Evolutionary conservation across 1,284 basidiomycete species (phyloP), one percentile per base, ranked within the genome.

Genomic region (Puccinia hordei): DNA sequence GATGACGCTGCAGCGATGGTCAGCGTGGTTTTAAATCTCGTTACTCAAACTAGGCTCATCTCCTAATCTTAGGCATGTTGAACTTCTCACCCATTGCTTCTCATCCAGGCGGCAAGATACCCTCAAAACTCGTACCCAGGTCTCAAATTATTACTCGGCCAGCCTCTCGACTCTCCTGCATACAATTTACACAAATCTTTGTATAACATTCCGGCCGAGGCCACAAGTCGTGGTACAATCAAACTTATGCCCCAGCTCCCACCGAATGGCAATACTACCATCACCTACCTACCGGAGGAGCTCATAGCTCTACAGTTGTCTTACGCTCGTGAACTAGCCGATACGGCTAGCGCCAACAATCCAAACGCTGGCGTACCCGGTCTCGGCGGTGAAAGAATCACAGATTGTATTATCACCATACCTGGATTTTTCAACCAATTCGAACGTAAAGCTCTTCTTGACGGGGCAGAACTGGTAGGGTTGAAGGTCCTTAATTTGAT

Each of bases 231-330:
- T 49, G 65, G 77, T 49, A 79, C 77, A 38, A 61, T 73, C 41
- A 69, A 74, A 68, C 33, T 69, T 49, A 22, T 75, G 27, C 68
- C 80, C 12, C 38, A 80, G 10, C 63, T 69, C 22, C 77, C 66
- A 33, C 24, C 73, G 15, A 63, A 66, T 19, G 49, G 57, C 8
- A 80, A 80, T 44, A 44, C 33, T 53, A 80, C 69, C 2, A 61
- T 63, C 30, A 35, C 38, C 53, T 80, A 80, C 92, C 88, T 89
- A 27, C 90, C 92, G 24, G 95, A 98, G 84, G 96, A 98, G 85
- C 90, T 98, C 63, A 89, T 98, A 55, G 97, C 92, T 6, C 96
- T 98, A 92, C 93, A 99, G 86, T 89, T 99, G 81, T 89, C 91
- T 9, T 97, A 98, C 86, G 90, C 95, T 84, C 93, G 92, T 82